These are phyloP conservation scores for Auriscalpium microsporum DNA, from an alignment of 768 basidiomycete species.

Conservation along the genomic window DNA sequence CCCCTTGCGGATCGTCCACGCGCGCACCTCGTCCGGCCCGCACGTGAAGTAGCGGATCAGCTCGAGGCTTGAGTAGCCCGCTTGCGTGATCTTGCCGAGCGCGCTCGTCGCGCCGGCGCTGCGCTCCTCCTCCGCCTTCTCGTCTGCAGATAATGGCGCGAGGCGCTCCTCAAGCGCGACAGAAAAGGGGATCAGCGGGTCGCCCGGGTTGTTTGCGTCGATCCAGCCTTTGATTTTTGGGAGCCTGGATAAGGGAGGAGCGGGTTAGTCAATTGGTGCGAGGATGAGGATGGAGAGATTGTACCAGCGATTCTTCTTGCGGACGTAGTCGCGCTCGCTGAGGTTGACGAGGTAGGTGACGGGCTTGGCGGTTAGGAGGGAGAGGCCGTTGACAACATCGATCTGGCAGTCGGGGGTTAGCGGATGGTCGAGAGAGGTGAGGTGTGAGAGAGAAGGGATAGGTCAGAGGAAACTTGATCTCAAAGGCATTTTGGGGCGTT, in stretches of 20 bases:
- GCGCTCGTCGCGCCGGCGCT: constrained; percentile 65
- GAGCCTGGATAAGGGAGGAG: constrained; percentile 40
- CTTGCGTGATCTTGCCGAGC: constrained; percentile 89
- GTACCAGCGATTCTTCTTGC: constrained; percentile 99
- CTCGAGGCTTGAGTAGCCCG: constrained; percentile 85
- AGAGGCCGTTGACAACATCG: constrained; percentile 82
- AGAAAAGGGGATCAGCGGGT: constrained; percentile 93
- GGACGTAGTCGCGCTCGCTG: constrained; percentile 86
- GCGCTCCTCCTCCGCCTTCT: constrained; percentile 63
- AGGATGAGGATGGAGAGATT: constrained; percentile 1
- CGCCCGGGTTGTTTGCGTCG: constrained; percentile 92
- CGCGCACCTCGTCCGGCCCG: constrained; percentile 93
- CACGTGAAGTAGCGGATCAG: constrained; percentile 96
- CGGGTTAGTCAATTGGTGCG: not conserved
- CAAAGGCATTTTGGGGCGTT: constrained; percentile 73
- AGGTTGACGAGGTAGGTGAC: constrained; percentile 98
- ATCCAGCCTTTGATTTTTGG: constrained; percentile 99
- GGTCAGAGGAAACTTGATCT: constrained; percentile 35
- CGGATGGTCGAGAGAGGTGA: not conserved
- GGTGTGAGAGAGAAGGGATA: not conserved
- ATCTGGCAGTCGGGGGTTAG: constrained; percentile 39
- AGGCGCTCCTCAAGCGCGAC: constrained; percentile 93
- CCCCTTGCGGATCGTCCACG: constrained; percentile 93
- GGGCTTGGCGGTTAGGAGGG: constrained; percentile 91
- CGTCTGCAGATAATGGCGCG: constrained; percentile 50